phyloP scores from a whole-genome alignment of 805 yeast species.

The Kazachstania bromeliacearum region DNA sequence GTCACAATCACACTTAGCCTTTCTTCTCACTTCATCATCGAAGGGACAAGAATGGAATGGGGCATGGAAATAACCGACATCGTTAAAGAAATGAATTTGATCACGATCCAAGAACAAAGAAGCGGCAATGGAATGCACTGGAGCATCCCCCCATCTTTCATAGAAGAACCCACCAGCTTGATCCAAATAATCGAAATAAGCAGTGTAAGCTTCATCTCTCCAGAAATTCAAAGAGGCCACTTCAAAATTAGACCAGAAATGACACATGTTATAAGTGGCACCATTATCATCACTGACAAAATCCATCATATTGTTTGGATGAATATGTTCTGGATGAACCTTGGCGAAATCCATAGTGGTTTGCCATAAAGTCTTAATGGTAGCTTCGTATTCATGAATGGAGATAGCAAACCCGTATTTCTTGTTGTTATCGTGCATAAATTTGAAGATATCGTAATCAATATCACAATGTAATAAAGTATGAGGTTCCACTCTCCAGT shows the following conservation, averaged over 20 bases:
- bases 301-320: constrained; percentile 53
- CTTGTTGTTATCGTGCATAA: constrained; percentile 68
- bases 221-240: constrained; percentile 66
- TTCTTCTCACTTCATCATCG: constrained; percentile 47
- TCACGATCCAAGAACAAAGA: constrained; percentile 63
- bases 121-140: constrained; percentile 83
- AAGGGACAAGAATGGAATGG: constrained; percentile 78
- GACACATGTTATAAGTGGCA: constrained; percentile 66
- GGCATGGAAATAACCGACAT: constrained; percentile 75
- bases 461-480: constrained; percentile 74
- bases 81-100: constrained; percentile 71
- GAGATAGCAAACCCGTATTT: constrained; percentile 72
- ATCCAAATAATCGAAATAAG: constrained; percentile 68
- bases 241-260: constrained; percentile 89
- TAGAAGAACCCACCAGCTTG: constrained; percentile 85
- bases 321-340: constrained; percentile 50
- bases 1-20: constrained; percentile 62
- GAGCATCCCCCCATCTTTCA: constrained; percentile 94
- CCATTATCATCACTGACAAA: constrained; percentile 70
- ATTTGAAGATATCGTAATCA: constrained; percentile 70
- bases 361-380: constrained; percentile 72
- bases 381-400: constrained; percentile 60
- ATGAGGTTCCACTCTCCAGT: constrained; percentile 94
- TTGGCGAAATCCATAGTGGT: constrained; percentile 53
- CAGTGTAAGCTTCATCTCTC: constrained; percentile 60